These are phyloP conservation scores for Carex parvula DNA, from an alignment of 176 grass and related monocot species.

Conservation along the genomic window DNA sequence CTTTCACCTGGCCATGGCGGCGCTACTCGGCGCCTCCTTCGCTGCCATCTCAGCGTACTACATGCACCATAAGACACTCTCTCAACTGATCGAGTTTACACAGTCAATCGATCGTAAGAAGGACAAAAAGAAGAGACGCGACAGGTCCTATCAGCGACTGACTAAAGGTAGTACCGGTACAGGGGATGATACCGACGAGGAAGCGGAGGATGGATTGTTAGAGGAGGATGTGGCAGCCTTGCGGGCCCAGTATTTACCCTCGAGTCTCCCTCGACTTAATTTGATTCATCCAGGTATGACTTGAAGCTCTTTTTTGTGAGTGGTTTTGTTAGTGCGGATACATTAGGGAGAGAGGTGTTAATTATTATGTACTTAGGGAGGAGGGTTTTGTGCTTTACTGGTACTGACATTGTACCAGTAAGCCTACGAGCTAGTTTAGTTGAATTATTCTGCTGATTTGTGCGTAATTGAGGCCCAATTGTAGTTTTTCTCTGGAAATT, in stretches of 20 bases:
- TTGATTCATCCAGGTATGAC: conserved; percentile 51
- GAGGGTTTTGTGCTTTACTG: neutral
- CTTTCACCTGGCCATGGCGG: conserved; percentile 74
- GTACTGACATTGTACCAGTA: neutral
- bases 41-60: conserved; percentile 85
- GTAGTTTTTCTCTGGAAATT: neutral
- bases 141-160: conserved; percentile 13
- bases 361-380: neutral
- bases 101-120: conserved; percentile 57
- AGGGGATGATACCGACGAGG: conserved; percentile 4
- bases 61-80: conserved; percentile 80
- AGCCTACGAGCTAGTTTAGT: neutral
- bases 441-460: neutral
- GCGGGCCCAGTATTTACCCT: conserved; percentile 50
- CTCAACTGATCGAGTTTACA: conserved; percentile 70
- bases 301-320: neutral
- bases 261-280: conserved; percentile 65
- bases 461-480: neutral
- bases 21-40: conserved; percentile 83
- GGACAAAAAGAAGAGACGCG: conserved; percentile 6
- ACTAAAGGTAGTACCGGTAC: conserved; percentile 26
- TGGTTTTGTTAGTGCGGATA: neutral
- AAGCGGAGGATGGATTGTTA: neutral
- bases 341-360: neutral
- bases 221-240: neutral